Evolutionary conservation across 2,329 filamentous ascomycete species (phyloP), one percentile per base, ranked within the genome.

Genomic region (Colletotrichum noveboracense): DNA sequence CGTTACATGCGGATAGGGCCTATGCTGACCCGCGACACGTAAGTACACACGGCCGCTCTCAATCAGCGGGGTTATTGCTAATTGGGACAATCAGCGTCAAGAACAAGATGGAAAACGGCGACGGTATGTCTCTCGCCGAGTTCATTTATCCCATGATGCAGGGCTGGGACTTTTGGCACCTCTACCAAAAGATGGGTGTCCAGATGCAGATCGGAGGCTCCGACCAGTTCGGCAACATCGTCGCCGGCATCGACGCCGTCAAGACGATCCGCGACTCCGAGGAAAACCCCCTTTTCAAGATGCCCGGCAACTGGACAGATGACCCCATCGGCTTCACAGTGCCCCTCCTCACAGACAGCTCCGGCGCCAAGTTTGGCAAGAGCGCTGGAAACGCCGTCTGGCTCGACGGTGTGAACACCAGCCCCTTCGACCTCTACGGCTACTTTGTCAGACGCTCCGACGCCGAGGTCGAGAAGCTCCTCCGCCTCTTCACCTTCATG

Each of bases 141-240:
- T 98, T 99, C 84, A 91, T 93, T 56, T 99, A 99, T 81, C 97
- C 97, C 2, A 86, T 99, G 18, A 91, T 98, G 80, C 97, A 99
- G 83, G 96, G 94, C 26, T 98, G 96, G 94, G 97, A 99, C 83
- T 99, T 96, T 91, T 98, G 95, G 95, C 90, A 94, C 79, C 90
- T 98, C 86, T 97, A 94, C 85, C 83, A 80, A 76, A 89, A 91
- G 62, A 88, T 89, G 28, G 90, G 90, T 64, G 89, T 96, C 12
- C 93, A 96, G 81, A 91, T 98, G 82, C 96, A 99, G 85, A 95
- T 99, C 68, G 97, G 97, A 74, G 97, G 97, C 52, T 96, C 96
- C 8, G 97, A 99, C 82, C 97, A 99, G 86, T 98, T 94, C 82
- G 97, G 97, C 77, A 99, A 99, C 85, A 98, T 99, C 78, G 91